These are phyloP conservation scores for Ettlia oleoabundans DNA, from an alignment of 139 green algal species.

Conservation along the genomic window DNA sequence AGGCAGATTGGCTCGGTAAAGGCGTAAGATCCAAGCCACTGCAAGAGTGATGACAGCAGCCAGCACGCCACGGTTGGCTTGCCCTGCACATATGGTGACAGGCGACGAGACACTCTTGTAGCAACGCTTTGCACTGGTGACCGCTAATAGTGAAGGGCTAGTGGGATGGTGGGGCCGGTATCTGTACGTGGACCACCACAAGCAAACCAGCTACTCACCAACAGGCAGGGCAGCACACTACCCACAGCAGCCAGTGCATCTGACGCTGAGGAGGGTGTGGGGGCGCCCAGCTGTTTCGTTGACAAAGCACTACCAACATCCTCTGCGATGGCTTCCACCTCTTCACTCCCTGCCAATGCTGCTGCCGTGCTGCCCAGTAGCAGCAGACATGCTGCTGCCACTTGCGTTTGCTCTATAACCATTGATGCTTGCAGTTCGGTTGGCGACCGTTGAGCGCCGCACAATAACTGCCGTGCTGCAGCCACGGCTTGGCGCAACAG, in stretches of 20 bases:
- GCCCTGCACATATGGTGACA: no score
- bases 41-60: constrained; percentile 40
- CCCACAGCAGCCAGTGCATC: constrained; percentile 9
- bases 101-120: no score
- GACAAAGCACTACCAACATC: neutral
- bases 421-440: no score
- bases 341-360: no score
- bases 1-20: neutral
- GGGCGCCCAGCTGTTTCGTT: neutral
- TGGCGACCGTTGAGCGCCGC: no score
- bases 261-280: no score
- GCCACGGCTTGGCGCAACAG: neutral
- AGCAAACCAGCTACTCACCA: neutral
- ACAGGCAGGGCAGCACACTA: neutral
- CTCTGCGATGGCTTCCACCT: neutral
- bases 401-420: neutral
- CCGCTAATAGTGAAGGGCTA: no score
- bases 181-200: no score
- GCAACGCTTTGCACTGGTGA: no score
- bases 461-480: neutral
- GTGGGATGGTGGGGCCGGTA: no score
- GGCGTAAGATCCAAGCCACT: neutral
- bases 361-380: constrained; percentile 5
- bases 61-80: constrained; percentile 5
- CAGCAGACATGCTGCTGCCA: constrained; percentile 7